A percentile compares a stretch with the other conserved stretches of the same genome.
These are phyloP conservation scores for Hypseocharis bilobata DNA, from an alignment of 441 rosid species.

Conservation along the genomic window DNA sequence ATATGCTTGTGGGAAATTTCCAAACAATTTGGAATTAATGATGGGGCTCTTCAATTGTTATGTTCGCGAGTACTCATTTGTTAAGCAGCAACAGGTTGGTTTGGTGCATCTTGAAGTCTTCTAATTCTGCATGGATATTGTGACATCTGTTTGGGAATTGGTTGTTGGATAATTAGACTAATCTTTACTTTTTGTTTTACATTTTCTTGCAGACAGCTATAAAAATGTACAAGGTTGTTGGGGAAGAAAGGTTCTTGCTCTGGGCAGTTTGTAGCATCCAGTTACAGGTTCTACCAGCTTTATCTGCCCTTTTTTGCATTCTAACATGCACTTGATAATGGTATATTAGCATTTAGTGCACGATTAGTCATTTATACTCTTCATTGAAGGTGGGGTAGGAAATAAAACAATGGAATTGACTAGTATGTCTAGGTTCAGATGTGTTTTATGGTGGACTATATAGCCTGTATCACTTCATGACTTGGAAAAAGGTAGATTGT, in stretches of 20 bases:
- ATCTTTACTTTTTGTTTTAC: slow-evolving; percentile 19
- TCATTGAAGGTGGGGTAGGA: not conserved
- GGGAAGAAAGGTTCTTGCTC: slow-evolving; percentile 89
- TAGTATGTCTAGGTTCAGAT: not conserved
- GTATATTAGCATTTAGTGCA: not conserved
- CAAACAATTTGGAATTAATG: slow-evolving; percentile 78
- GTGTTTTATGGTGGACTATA: not conserved
- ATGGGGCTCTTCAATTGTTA: slow-evolving; percentile 97
- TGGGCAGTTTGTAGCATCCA: slow-evolving; percentile 99
- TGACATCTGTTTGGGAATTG: slow-evolving; percentile 4
- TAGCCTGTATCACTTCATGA: too few species aligned
- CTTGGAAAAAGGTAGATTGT: too few species aligned
- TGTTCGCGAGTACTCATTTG: slow-evolving; percentile 88
- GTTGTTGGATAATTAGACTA: slow-evolving; percentile 3
- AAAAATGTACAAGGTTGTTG: slow-evolving; percentile 88
- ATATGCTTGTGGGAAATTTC: slow-evolving; percentile 68
- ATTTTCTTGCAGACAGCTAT: slow-evolving; percentile 73
- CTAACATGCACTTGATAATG: not conserved
- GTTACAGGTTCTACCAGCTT: slow-evolving; percentile 56
- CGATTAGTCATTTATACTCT: not conserved
- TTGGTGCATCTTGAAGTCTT: not conserved
- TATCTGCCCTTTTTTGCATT: not conserved
- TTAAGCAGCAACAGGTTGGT: slow-evolving; percentile 94
- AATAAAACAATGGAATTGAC: not conserved
- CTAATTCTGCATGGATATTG: slow-evolving; percentile 4